These are phyloP conservation scores for Pilaira anomala DNA, from an alignment of 192 early-diverging fungal genomes.

Conservation along the genomic window DNA sequence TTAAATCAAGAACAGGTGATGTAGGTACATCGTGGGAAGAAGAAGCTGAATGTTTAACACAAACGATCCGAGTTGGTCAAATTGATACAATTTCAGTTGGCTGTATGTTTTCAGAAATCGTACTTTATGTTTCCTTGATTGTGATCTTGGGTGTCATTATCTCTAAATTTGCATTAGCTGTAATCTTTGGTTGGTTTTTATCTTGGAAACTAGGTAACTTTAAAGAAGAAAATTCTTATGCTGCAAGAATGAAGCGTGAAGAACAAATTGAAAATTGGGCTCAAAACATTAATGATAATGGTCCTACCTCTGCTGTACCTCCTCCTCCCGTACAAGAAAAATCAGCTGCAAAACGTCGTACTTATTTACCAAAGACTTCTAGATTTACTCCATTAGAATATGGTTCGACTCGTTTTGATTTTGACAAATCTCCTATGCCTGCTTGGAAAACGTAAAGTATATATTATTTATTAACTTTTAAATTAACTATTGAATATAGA, in stretches of 20 bases:
- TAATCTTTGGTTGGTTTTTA: slow-evolving; percentile 82
- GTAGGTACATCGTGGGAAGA: slow-evolving; percentile 34
- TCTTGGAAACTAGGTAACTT: slow-evolving; percentile 76
- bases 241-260: slow-evolving; percentile 64
- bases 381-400: slow-evolving; percentile 34
- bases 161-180: slow-evolving; percentile 69
- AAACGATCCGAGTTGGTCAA: slow-evolving; percentile 73
- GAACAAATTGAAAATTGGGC: slow-evolving; percentile 76
- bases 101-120: slow-evolving; percentile 75
- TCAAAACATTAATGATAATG: slow-evolving; percentile 60
- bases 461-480: slow-evolving; percentile 14
- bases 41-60: slow-evolving; percentile 66
- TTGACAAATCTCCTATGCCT: slow-evolving; percentile 4
- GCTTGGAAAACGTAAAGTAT: slow-evolving; percentile 9
- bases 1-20: slow-evolving; percentile 43
- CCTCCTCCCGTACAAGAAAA: slow-evolving; percentile 2
- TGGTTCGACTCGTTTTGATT: slow-evolving; percentile 24
- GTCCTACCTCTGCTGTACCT: slow-evolving; percentile 5
- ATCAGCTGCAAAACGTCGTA: slow-evolving; percentile 21
- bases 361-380: slow-evolving; percentile 34
- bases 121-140: slow-evolving; percentile 74
- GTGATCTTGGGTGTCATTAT: slow-evolving; percentile 64
- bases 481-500: too few species aligned
- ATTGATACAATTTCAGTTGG: slow-evolving; percentile 78
- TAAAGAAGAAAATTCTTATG: slow-evolving; percentile 56